Percentiles rank a stretch among this genome's conserved stretches.
Conservation (phyloP, 352 stramenopile species). For the Globisporangium viniferum region DNA sequence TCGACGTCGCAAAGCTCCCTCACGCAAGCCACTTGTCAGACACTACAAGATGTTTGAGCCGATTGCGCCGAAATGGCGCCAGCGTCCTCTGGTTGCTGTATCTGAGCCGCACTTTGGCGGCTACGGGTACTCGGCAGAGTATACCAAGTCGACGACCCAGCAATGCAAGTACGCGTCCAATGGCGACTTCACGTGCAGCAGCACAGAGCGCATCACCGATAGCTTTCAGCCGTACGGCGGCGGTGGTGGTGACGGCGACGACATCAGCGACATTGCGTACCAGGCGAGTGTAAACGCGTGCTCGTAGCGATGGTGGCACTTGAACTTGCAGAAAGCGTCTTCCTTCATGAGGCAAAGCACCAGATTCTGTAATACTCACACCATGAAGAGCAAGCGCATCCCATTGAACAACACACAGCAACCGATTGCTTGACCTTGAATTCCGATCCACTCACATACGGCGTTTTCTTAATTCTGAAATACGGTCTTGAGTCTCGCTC, state of each 20-base stretch:
- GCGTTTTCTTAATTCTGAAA: neutral
- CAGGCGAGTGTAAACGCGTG: neutral
- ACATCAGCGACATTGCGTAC: neutral
- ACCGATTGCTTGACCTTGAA: neutral
- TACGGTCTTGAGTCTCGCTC: neutral
- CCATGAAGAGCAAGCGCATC: neutral
- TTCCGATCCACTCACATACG: neutral
- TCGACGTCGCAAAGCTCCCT: too few species aligned
- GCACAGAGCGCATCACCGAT: neutral
- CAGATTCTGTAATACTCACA: neutral
- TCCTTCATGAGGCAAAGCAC: neutral
- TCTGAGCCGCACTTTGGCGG: neutral
- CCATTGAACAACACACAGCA: neutral
- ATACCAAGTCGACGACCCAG: slow-evolving; percentile 3
- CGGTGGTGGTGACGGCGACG: neutral
- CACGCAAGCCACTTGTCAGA: neutral
- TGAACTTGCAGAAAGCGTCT: neutral
- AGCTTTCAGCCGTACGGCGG: neutral
- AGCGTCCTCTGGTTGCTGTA: neutral
- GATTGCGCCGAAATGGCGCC: neutral
- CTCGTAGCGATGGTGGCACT: neutral
- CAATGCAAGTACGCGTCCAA: slow-evolving; percentile 1
- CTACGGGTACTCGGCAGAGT: neutral
- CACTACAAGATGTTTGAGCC: neutral
- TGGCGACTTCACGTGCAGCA: slow-evolving; percentile 11